A percentile compares a stretch with the other conserved stretches of the same genome.
These are phyloP conservation scores for Syzygium malaccense DNA, from an alignment of 441 rosid species.

Conservation along the genomic window DNA sequence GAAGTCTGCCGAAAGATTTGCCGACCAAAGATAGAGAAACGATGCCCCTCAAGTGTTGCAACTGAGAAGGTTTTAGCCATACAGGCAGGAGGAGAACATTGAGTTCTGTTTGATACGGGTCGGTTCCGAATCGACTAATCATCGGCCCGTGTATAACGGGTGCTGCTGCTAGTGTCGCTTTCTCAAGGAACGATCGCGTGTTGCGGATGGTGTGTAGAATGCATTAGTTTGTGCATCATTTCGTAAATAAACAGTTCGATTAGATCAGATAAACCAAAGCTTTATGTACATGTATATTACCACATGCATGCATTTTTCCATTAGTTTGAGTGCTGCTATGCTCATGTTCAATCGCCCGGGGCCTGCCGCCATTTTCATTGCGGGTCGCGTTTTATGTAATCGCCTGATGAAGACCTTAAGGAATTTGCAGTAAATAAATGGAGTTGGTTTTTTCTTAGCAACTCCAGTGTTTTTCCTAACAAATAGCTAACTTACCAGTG, in stretches of 20 bases:
- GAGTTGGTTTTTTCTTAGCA: background rate
- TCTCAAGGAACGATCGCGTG: background rate
- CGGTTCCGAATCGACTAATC: background rate
- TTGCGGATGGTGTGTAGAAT: background rate
- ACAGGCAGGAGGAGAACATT: background rate
- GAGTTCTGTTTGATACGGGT: background rate
- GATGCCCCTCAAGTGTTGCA: background rate
- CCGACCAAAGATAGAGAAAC: background rate
- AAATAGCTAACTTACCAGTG: background rate
- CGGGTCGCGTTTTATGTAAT: background rate
- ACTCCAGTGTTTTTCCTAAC: background rate
- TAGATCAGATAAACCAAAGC: background rate
- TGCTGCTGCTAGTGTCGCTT: background rate
- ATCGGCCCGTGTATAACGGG: background rate
- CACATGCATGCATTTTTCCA: background rate
- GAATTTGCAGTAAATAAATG: background rate
- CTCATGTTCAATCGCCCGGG: background rate
- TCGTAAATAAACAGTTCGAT: background rate
- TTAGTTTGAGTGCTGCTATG: background rate
- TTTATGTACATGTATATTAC: background rate
- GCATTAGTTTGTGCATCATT: background rate
- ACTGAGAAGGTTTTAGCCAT: background rate
- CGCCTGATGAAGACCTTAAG: background rate
- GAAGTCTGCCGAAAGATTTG: background rate
- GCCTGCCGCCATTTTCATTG: background rate